Conservation (phyloP, 768 basidiomycete genomes). For the Xerocomus brunneocitrinus region DNA sequence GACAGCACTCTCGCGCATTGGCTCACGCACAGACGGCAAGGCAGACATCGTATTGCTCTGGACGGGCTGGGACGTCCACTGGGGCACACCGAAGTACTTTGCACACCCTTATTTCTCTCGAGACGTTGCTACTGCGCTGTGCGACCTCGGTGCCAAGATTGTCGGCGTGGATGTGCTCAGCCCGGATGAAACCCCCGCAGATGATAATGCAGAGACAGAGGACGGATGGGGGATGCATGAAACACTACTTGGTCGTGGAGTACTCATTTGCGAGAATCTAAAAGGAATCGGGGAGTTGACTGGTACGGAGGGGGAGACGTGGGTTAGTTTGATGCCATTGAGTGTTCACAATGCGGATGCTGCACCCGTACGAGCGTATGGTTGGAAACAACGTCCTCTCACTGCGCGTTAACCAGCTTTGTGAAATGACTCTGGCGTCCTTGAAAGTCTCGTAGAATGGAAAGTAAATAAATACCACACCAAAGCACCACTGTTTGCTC, state of each 20-base stretch:
- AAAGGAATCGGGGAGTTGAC: constrained; percentile 45
- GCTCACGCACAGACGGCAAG: constrained; percentile 25
- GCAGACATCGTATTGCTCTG: constrained; percentile 48
- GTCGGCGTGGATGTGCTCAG: constrained; percentile 63
- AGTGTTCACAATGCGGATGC: constrained; percentile 58
- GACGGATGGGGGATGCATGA: constrained; percentile 52
- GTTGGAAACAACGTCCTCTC: constrained; percentile 34
- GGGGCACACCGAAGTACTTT: constrained; percentile 48
- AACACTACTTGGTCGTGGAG: constrained; percentile 53
- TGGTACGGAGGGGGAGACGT: constrained; percentile 25
- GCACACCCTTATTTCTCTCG: constrained; percentile 61
- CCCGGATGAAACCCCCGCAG: constrained; percentile 54
- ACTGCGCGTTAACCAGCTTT: too few species aligned
- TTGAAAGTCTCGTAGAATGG: too few species aligned
- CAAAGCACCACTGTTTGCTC: constrained; percentile 9
- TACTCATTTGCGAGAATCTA: constrained; percentile 70
- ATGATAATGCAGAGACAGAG: constrained; percentile 6
- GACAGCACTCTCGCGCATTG: constrained; percentile 13
- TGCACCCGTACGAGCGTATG: constrained; percentile 68
- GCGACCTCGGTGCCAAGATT: constrained; percentile 49
- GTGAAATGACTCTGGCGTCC: too few species aligned
- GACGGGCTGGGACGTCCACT: constrained; percentile 65
- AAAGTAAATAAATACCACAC: too few species aligned
- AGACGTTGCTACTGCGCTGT: constrained; percentile 47
- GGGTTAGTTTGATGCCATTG: constrained; percentile 56